These are phyloP conservation scores for Sporobolomyces pararoseus DNA, from an alignment of 768 basidiomycete species.

Conservation along the genomic window DNA sequence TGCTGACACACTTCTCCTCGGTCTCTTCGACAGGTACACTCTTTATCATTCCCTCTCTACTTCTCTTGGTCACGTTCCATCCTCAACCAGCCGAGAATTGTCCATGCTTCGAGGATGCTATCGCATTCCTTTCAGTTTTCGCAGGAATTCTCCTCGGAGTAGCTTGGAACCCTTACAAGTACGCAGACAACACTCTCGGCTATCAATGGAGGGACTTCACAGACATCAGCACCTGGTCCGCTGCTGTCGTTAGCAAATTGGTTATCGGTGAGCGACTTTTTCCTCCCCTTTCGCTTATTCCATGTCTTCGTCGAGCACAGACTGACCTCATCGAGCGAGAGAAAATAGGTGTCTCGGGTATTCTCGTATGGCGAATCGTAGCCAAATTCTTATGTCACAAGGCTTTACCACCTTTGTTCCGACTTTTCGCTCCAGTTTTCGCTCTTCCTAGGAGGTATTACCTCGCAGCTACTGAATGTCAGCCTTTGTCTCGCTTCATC, in stretches of 20 bases:
- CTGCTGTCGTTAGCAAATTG: conserved; percentile 5
- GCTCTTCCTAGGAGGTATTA: conserved; percentile 85
- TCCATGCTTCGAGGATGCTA: conserved; percentile 96
- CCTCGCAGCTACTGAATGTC: conserved; percentile 68
- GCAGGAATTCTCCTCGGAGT: conserved; percentile 65
- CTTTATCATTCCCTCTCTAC: conserved; percentile 5
- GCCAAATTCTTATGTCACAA: conserved; percentile 73
- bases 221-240: conserved; percentile 49
- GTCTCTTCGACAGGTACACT: background rate
- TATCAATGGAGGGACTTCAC: background rate
- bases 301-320: too few species aligned
- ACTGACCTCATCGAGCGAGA: conserved; percentile 48
- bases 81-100: conserved; percentile 95
- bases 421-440: conserved; percentile 58
- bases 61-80: conserved; percentile 53
- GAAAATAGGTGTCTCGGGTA: conserved; percentile 64
- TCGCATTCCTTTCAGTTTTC: conserved; percentile 81
- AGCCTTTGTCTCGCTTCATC: conserved; percentile 22
- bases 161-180: conserved; percentile 41
- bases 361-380: conserved; percentile 82
- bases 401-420: conserved; percentile 78
- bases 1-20: background rate
- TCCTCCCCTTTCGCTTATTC: background rate
- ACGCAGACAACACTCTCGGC: conserved; percentile 31
- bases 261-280: conserved; percentile 22